These are phyloP conservation scores for Vigna mungo DNA, from an alignment of 306 rosid genomes.

Conservation along the genomic window DNA sequence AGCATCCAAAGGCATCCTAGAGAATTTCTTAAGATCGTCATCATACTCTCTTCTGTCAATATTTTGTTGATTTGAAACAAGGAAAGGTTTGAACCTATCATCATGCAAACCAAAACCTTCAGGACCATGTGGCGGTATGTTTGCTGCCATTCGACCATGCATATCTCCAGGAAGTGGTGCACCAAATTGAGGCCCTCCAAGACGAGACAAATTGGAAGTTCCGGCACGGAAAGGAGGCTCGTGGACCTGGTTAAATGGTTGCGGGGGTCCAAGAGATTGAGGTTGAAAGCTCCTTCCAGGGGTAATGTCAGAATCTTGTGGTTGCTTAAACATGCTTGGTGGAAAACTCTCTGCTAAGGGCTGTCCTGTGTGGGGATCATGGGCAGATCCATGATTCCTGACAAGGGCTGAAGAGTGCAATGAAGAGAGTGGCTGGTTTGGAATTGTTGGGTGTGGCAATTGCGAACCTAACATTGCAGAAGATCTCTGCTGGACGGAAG, in stretches of 20 bases:
- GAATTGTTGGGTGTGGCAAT: conserved; percentile 58
- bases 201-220: conserved; percentile 55
- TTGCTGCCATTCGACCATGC: conserved; percentile 56
- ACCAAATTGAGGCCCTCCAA: conserved; percentile 61
- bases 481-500: conserved; percentile 55
- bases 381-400: conserved; percentile 62
- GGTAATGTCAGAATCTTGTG: conserved; percentile 36
- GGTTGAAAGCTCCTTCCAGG: conserved; percentile 54
- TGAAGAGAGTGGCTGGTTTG: conserved; percentile 53
- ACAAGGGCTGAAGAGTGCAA: conserved; percentile 52
- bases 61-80: conserved; percentile 50
- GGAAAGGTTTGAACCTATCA: conserved; percentile 74
- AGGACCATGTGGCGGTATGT: conserved; percentile 62
- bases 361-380: conserved; percentile 39
- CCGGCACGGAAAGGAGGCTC: conserved; percentile 58
- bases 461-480: conserved; percentile 51
- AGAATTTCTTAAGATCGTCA: conserved; percentile 72
- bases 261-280: conserved; percentile 54
- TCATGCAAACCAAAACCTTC: conserved; percentile 69
- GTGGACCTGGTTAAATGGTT: conserved; percentile 63
- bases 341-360: conserved; percentile 40
- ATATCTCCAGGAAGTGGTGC: conserved; percentile 64
- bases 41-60: conserved; percentile 66
- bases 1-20: conserved; percentile 65
- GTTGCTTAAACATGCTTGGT: conserved; percentile 42